A percentile compares a stretch with the other conserved stretches of the same genome.
Evolutionary conservation across 177 flowering plant genomes (phyloP).

Genomic region (Vitis hybrid): DNA sequence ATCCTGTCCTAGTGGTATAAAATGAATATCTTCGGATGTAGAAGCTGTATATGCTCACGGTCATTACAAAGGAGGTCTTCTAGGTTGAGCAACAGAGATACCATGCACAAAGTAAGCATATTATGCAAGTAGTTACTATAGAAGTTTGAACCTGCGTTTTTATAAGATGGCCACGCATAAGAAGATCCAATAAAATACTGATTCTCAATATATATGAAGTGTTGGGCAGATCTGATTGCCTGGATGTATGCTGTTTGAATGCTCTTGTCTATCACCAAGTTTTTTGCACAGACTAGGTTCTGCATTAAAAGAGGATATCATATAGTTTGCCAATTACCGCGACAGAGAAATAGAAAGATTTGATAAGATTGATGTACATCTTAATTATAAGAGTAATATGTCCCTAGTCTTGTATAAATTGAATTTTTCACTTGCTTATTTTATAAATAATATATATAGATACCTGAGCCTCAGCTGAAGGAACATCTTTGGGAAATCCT

Average conservation of each 20-base stretch:
- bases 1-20: too few relatives aligned
- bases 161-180: slow-evolving; percentile 65
- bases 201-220: slow-evolving; percentile 75
- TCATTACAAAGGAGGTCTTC: neutral
- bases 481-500: slow-evolving; percentile 64
- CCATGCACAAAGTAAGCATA: neutral
- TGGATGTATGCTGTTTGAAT: slow-evolving; percentile 74
- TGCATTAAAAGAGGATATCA: slow-evolving; percentile 25
- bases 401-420: neutral
- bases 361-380: neutral
- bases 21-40: too few relatives aligned
- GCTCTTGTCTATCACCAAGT: slow-evolving; percentile 68
- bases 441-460: neutral
- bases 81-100: neutral
- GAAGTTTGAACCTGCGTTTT: slow-evolving; percentile 47
- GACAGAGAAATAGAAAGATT: neutral
- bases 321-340: neutral
- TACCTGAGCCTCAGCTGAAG: slow-evolving; percentile 51
- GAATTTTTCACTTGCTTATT: neutral
- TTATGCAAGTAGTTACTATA: neutral
- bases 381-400: neutral
- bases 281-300: slow-evolving; percentile 66
- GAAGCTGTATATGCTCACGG: too few relatives aligned
- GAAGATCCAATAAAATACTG: slow-evolving; percentile 82
- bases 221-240: slow-evolving; percentile 75